phyloP scores from a whole-genome alignment of 495 filamentous ascomycete species.

The Aspergillus kassunensis region DNA sequence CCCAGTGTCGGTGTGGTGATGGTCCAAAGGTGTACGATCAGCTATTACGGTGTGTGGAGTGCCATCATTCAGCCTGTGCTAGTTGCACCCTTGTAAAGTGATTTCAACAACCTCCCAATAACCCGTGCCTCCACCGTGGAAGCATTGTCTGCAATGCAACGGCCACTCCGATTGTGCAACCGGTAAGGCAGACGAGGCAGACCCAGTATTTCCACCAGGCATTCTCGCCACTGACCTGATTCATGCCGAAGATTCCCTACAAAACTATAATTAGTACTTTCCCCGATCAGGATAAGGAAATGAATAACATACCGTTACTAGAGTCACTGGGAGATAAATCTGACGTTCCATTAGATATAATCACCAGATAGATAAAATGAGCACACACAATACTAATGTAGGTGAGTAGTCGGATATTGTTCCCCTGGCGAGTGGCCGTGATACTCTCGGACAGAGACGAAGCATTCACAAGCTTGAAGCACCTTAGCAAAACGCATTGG shows the following conservation, averaged over 20 bases:
- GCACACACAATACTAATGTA: slow-evolving; percentile 19
- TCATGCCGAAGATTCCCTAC: slow-evolving; percentile 18
- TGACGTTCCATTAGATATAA: background rate
- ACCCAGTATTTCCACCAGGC: slow-evolving; percentile 20
- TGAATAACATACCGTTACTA: slow-evolving; percentile 13
- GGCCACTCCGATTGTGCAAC: slow-evolving; percentile 3
- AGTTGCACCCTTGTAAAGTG: slow-evolving; percentile 12
- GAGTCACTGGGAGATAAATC: slow-evolving; percentile 16
- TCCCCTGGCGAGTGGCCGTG: slow-evolving; percentile 16
- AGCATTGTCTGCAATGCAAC: slow-evolving; percentile 1
- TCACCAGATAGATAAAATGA: background rate
- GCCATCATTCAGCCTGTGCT: slow-evolving; percentile 12
- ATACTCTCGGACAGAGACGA: slow-evolving; percentile 19
- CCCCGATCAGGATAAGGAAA: background rate
- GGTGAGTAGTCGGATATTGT: slow-evolving; percentile 19
- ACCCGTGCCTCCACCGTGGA: background rate
- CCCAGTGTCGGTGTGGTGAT: slow-evolving; percentile 18
- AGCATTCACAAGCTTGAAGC: slow-evolving; percentile 19
- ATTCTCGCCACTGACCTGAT: slow-evolving; percentile 13
- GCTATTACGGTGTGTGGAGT: slow-evolving; percentile 13
- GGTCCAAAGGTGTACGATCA: slow-evolving; percentile 17
- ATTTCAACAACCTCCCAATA: background rate
- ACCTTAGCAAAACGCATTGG: background rate
- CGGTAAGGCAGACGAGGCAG: slow-evolving; percentile 11
- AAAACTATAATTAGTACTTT: background rate